phyloP scores from a whole-genome alignment of 2,329 filamentous ascomycete species.

The Pyrenochaeta sp. region DNA sequence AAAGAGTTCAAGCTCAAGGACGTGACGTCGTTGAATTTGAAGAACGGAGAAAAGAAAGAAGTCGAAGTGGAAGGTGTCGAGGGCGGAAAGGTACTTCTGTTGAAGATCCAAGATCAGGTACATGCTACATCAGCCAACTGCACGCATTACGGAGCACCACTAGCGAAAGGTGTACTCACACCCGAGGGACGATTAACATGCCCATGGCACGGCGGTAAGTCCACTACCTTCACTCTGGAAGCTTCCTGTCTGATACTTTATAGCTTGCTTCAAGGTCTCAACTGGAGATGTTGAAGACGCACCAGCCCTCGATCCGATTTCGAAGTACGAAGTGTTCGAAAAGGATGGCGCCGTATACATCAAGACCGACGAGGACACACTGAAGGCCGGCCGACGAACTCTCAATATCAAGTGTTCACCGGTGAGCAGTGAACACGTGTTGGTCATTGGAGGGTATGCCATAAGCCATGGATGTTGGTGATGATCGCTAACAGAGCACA shows the following conservation, averaged over 20 bases:
- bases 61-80: slow-evolving; percentile 90
- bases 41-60: slow-evolving; percentile 85
- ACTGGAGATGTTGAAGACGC: slow-evolving; percentile 96
- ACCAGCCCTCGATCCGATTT: slow-evolving; percentile 85
- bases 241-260: slow-evolving; percentile 10
- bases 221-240: neutral
- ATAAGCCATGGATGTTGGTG: neutral
- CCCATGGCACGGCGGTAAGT: slow-evolving; percentile 89
- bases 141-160: slow-evolving; percentile 88
- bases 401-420: slow-evolving; percentile 77
- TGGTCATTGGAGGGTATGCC: slow-evolving; percentile 68
- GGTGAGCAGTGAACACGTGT: slow-evolving; percentile 68
- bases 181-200: slow-evolving; percentile 86
- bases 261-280: slow-evolving; percentile 89
- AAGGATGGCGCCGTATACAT: slow-evolving; percentile 87
- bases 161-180: slow-evolving; percentile 85
- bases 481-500: slow-evolving; percentile 22
- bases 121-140: slow-evolving; percentile 86
- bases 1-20: slow-evolving; percentile 73
- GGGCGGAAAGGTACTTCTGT: slow-evolving; percentile 82
- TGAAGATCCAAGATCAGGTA: slow-evolving; percentile 78
- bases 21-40: slow-evolving; percentile 75
- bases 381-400: slow-evolving; percentile 78
- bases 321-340: slow-evolving; percentile 81
- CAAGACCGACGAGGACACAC: slow-evolving; percentile 76